Base-by-base conservation (phyloP, 2,329 filamentous ascomycete genomes). In the Aspergillus sp. region DNA sequence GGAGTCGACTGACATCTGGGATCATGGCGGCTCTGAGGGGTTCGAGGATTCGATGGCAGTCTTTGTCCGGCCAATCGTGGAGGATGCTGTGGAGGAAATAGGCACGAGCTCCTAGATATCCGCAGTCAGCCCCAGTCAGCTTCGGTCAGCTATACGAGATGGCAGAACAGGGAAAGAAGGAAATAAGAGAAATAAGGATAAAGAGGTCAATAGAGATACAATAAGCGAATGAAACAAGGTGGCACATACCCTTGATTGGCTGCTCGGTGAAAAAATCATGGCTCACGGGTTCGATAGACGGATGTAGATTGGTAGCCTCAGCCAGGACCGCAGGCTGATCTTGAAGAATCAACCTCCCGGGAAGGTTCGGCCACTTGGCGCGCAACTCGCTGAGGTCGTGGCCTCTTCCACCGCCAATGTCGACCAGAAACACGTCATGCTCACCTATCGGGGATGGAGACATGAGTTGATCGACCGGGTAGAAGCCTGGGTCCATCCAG, bases 221-320 rank as follows among this genome's bases (percentile, higher is more conserved):
- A 8, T 8, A 25, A 25, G 25, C 6, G 2, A 25, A 8, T 25
- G 25, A 25, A 25, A 25, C 5, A 25, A 8, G 25, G 2, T 25
- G 25, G 7, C 2, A 5, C 36, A 21, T 67, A 74, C 76, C 78
- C 60, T 80, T 79, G 5, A 84, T 64, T 0, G 78, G 80, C 61
- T 84, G 80, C 49, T 78, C 73, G 0, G 72, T 79, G 56, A 78
- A 76, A 59, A 84, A 84, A 62, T 84, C 78, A 58, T 84, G 74
- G 2, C 68, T 67, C 73, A 82, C 76, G 5, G 64, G 4, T 60
- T 72, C 61, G 48, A 75, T 69, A 10, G 63, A 45, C 32, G 59
- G 6, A 52, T 63, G 25, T 5, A 69, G n/a, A 12, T 61, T 38
- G 28, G 41, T 23, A 41, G 47, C 47, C 6, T 64, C 59, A 23